Percentiles rank a stretch among this genome's conserved stretches.
Evolutionary conservation across 1,139 yeast genomes (phyloP).

Genomic region (Pichia sp.): DNA sequence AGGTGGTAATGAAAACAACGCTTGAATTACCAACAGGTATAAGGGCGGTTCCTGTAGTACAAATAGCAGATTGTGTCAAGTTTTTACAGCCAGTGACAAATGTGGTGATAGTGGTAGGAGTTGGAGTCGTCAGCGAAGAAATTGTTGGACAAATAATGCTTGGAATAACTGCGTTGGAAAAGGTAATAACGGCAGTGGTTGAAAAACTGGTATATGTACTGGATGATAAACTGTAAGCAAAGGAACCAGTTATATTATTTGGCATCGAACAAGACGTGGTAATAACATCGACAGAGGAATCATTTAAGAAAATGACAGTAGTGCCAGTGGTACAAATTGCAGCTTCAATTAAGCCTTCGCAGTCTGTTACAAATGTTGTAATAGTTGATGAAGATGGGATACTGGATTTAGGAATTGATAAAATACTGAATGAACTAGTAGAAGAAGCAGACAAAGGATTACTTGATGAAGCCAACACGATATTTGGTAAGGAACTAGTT

Average conservation of each 20-base stretch:
- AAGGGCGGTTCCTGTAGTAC: constrained; percentile 2
- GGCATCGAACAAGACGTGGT: constrained; percentile 12
- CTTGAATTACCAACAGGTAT: constrained; percentile 4
- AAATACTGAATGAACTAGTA: no score
- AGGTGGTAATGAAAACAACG: constrained; percentile 9
- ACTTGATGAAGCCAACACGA: no score
- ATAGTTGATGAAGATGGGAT: not conserved
- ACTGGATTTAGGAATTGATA: no score
- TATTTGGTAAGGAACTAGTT: no score
- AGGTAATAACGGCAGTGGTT: constrained; percentile 4
- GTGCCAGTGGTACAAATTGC: constrained; percentile 8
- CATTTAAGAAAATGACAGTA: constrained; percentile 2
- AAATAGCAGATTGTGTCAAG: constrained; percentile 1
- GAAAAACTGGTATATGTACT: constrained; percentile 2
- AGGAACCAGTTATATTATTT: constrained; percentile 11
- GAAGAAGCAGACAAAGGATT: no score
- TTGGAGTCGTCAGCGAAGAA: no score
- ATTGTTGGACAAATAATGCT: constrained; percentile 10
- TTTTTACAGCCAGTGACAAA: constrained; percentile 9
- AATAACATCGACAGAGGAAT: not conserved
- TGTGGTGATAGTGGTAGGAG: not conserved
- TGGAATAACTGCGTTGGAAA: constrained; percentile 11
- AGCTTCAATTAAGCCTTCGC: constrained; percentile 1
- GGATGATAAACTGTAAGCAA: constrained; percentile 1
- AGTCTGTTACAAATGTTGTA: constrained; percentile 6